These are phyloP conservation scores for Rubroboletus pulcherrimus DNA, from an alignment of 768 basidiomycete species.

Conservation along the genomic window DNA sequence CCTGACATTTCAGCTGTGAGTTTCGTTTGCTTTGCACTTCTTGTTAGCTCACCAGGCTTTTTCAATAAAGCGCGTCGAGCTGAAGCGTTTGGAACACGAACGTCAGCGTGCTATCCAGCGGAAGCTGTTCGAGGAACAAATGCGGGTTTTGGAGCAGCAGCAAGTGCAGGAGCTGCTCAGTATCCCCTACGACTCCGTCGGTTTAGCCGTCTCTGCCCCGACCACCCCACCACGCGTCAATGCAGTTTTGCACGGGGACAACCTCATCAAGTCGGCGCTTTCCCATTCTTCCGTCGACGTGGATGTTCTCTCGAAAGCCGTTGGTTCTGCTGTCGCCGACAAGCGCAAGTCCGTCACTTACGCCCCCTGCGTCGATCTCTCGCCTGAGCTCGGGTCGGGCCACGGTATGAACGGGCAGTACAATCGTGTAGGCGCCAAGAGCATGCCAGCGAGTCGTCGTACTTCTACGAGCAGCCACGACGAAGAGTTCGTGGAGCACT, in stretches of 20 bases:
- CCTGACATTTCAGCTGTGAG: slow-evolving; percentile 83
- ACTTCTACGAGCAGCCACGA: slow-evolving; percentile 87
- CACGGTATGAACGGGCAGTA: slow-evolving; percentile 51
- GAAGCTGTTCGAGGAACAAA: slow-evolving; percentile 93
- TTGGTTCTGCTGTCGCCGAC: slow-evolving; percentile 62
- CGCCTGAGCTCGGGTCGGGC: slow-evolving; percentile 56
- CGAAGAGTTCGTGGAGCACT: slow-evolving; percentile 72
- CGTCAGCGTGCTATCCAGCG: slow-evolving; percentile 83
- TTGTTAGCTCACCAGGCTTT: slow-evolving; percentile 6
- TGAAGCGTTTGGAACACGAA: slow-evolving; percentile 84
- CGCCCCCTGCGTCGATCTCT: slow-evolving; percentile 71
- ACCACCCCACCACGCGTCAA: slow-evolving; percentile 84
- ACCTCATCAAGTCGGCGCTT: slow-evolving; percentile 39
- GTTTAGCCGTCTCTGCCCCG: slow-evolving; percentile 81
- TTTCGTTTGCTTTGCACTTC: slow-evolving; percentile 15
- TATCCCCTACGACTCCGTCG: slow-evolving; percentile 63
- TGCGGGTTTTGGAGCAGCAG: slow-evolving; percentile 88
- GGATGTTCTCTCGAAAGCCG: slow-evolving; percentile 63
- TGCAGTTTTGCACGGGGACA: slow-evolving; percentile 61
- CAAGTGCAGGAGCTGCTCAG: slow-evolving; percentile 82
- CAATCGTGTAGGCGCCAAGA: slow-evolving; percentile 76
- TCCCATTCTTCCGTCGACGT: slow-evolving; percentile 54
- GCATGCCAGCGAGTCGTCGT: slow-evolving; percentile 89
- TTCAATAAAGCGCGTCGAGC: slow-evolving; percentile 67
- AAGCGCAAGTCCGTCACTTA: slow-evolving; percentile 88